Percentiles rank a stretch among this genome's conserved stretches.
phyloP scores from a whole-genome alignment of 148 eudicot species.

The Polygonum maritimum region DNA sequence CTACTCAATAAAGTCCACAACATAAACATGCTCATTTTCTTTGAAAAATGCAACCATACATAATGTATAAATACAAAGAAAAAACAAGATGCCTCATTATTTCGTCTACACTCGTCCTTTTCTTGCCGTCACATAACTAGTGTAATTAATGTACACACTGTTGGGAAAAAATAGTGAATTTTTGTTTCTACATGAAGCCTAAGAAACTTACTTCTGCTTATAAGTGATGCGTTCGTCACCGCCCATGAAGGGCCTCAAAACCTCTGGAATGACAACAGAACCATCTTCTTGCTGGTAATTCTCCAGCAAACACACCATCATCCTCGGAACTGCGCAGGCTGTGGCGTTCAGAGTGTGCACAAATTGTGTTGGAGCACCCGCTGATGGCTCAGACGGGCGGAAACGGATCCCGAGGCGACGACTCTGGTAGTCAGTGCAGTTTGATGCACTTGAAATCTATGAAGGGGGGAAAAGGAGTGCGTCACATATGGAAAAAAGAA shows the following conservation, averaged over 20 bases:
- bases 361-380: constrained; percentile 49
- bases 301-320: constrained; percentile 89
- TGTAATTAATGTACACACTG: constrained; percentile 1
- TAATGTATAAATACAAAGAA: too few species aligned
- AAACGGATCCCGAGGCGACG: constrained; percentile 73
- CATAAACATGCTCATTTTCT: too few species aligned
- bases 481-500: not conserved
- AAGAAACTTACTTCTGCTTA: constrained; percentile 26
- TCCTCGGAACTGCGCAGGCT: constrained; percentile 90
- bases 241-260: constrained; percentile 80
- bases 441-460: constrained; percentile 95
- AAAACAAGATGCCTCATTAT: too few species aligned
- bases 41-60: too few species aligned
- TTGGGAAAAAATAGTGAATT: not conserved
- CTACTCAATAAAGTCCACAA: too few species aligned
- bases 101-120: not conserved
- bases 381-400: constrained; percentile 45
- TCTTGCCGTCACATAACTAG: not conserved
- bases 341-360: constrained; percentile 93
- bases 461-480: not conserved
- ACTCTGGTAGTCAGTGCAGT: constrained; percentile 93
- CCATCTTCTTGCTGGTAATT: constrained; percentile 90
- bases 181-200: not conserved
- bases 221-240: constrained; percentile 47
- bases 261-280: constrained; percentile 59